Evolutionary conservation across 1,284 basidiomycete genomes (phyloP), one percentile per base, ranked within the genome.

Genomic region (Ganoderma lucidum): DNA sequence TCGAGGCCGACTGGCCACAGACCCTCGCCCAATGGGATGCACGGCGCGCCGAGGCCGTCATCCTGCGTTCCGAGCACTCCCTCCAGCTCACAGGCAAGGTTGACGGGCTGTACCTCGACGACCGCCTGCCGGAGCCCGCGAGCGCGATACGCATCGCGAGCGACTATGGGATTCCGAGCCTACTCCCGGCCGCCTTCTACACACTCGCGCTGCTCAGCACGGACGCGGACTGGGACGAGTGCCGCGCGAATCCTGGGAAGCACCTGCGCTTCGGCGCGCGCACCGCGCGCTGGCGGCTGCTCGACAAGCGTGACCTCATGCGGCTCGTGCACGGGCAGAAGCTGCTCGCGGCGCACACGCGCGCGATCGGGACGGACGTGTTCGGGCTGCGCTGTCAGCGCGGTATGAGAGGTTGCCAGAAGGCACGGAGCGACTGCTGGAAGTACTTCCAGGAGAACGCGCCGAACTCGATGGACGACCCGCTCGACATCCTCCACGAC

Each of bases 101-200:
- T 39, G 73, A 77, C 74, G 75, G 76, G 5, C 76, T 78, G 45
- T 80, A 75, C 75, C 75, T 79, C 71, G 78, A 78, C 75, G 79
- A 78, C 74, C 77, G 78, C 58, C 76, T 79, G 32, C 80, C 80
- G 44, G 80, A 81, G 72, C 79, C 80, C 67, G 79, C 78, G 23
- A 77, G 76, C 41, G 76, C 78, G 45, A 80, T 80, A 65, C 78
- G 78, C 58, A 75, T 79, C 69, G 79, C 79, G 44, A 76, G 75
- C 59, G 78, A 79, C 72, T 78, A 78, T 71, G 70, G 65, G 67
- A 76, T 80, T 62, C 75, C 75, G 35, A 75, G 73, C 73, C 77
- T 80, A 71, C 79, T 80, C 67, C 79, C 79, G 62, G 78, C 79
- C 44, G 79, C 79, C 48, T 80, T 80, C 74, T 80, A 80, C 75